phyloP scores from a whole-genome alignment of 1,284 basidiomycete genomes.

The Malassezia globosa region DNA sequence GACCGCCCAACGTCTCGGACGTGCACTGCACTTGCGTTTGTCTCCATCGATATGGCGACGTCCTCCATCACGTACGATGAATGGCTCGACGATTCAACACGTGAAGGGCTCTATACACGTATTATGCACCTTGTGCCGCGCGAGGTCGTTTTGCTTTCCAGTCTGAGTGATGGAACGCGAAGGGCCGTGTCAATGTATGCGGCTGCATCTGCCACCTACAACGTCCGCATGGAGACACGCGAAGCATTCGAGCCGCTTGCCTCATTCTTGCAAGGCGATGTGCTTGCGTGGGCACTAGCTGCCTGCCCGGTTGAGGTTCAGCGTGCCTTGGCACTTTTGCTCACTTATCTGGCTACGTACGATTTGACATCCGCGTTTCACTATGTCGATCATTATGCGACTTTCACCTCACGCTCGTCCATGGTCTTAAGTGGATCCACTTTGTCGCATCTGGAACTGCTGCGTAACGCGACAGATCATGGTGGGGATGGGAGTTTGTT shows the following conservation, averaged over 20 bases:
- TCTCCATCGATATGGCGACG: conserved; percentile 71
- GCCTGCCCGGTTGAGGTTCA: conserved; percentile 49
- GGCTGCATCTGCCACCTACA: conserved; percentile 31
- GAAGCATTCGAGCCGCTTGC: background rate
- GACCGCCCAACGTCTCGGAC: conserved; percentile 50
- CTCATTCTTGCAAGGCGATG: background rate
- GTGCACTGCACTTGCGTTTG: conserved; percentile 57
- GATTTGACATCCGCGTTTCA: conserved; percentile 52
- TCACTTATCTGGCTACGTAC: conserved; percentile 67
- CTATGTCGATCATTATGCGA: conserved; percentile 51
- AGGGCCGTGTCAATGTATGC: conserved; percentile 63
- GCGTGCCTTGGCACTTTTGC: conserved; percentile 64
- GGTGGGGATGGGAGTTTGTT: conserved; percentile 66
- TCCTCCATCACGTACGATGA: conserved; percentile 87
- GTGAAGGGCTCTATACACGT: conserved; percentile 39
- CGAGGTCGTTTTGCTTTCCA: conserved; percentile 57
- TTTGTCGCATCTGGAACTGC: conserved; percentile 59
- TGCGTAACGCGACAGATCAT: conserved; percentile 53
- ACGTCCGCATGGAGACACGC: conserved; percentile 45
- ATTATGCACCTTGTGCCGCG: conserved; percentile 55
- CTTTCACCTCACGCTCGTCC: conserved; percentile 61
- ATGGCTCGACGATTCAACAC: conserved; percentile 48
- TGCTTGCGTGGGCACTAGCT: background rate
- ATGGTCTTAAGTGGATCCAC: conserved; percentile 87
- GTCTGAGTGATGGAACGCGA: conserved; percentile 62